These are phyloP conservation scores for Suillus decipiens DNA, from an alignment of 768 basidiomycete genomes.

Conservation along the genomic window DNA sequence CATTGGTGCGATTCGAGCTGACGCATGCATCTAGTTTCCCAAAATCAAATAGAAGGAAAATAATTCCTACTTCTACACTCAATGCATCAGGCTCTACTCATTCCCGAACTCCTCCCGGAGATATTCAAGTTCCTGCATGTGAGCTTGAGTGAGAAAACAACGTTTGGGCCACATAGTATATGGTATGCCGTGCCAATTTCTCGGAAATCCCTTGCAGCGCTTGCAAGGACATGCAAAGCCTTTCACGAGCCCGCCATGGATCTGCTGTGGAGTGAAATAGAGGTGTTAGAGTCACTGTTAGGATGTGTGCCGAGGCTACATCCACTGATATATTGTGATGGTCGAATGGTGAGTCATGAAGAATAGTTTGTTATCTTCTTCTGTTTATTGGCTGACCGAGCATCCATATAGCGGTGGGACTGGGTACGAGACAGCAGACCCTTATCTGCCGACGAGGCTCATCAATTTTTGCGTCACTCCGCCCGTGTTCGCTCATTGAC, in stretches of 20 bases:
- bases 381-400: not conserved
- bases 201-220: constrained; percentile 24
- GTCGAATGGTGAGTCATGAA: not conserved
- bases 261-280: not conserved
- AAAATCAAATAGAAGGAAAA: too few species aligned
- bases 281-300: not conserved
- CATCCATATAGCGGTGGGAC: not conserved
- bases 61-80: too few species aligned
- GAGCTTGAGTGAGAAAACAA: too few species aligned
- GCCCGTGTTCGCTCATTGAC: not conserved
- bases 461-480: not conserved
- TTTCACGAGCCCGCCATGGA: not conserved
- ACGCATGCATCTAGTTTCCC: too few species aligned
- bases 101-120: not conserved
- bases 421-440: not conserved
- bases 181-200: too few species aligned
- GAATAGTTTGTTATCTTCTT: not conserved
- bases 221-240: constrained; percentile 53
- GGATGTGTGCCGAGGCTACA: not conserved
- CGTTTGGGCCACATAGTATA: too few species aligned
- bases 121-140: not conserved
- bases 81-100: not conserved
- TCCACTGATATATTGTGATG: not conserved
- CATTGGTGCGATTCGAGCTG: too few species aligned
- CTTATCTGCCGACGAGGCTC: not conserved